These are phyloP conservation scores for Breynia disticha DNA, from an alignment of 441 rosid species.

Conservation along the genomic window DNA sequence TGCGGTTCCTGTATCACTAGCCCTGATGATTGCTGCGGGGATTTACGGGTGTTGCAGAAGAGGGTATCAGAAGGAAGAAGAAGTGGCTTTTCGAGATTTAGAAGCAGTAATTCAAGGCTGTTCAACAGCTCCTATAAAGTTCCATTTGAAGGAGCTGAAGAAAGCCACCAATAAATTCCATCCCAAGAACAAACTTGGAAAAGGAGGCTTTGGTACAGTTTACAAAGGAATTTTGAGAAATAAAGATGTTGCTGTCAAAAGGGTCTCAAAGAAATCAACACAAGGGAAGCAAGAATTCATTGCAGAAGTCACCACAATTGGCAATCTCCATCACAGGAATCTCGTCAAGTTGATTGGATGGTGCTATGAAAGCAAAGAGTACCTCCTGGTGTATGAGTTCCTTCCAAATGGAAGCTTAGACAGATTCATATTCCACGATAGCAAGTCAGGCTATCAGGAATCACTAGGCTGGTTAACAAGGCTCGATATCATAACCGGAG, in stretches of 20 bases:
- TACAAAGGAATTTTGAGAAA: constrained; percentile 45
- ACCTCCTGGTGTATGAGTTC: constrained; percentile 53
- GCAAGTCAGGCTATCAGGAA: constrained; percentile 15
- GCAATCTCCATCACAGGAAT: constrained; percentile 50
- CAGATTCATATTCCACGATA: constrained; percentile 29
- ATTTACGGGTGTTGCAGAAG: constrained; percentile 17
- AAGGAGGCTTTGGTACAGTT: constrained; percentile 69
- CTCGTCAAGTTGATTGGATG: constrained; percentile 63
- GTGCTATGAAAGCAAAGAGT: constrained; percentile 47
- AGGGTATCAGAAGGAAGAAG: constrained; percentile 16
- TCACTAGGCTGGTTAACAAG: constrained; percentile 46
- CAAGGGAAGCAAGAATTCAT: constrained; percentile 73
- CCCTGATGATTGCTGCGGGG: background rate
- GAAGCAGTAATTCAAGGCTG: constrained; percentile 40
- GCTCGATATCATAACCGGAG: constrained; percentile 33
- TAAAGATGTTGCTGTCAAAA: constrained; percentile 54
- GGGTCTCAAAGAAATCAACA: constrained; percentile 41
- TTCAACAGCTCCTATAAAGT: constrained; percentile 43
- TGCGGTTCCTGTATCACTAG: constrained; percentile 10
- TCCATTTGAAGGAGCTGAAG: constrained; percentile 37
- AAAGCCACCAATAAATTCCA: constrained; percentile 49
- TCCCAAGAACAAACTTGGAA: constrained; percentile 45
- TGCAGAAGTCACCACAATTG: constrained; percentile 66
- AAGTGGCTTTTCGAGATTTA: constrained; percentile 24
- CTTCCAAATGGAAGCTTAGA: constrained; percentile 64